phyloP scores from a whole-genome alignment of 441 rosid genomes.

The Hura crepitans region DNA sequence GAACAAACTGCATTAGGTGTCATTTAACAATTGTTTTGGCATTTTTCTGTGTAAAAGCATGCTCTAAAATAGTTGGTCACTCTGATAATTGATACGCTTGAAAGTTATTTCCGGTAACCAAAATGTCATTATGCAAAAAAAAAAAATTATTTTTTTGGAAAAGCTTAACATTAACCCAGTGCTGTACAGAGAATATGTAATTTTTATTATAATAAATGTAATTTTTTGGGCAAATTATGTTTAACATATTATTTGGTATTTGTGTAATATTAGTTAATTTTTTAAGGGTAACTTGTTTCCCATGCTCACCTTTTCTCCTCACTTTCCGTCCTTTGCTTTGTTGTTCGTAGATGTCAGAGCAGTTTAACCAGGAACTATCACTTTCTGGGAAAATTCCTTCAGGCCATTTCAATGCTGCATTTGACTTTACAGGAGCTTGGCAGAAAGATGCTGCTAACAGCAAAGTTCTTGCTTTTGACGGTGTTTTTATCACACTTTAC shows the following conservation, averaged over 20 bases:
- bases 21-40: not conserved
- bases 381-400: conserved; percentile 90
- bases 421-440: conserved; percentile 81
- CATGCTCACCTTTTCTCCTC: not conserved
- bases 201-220: too few relatives aligned
- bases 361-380: conserved; percentile 84
- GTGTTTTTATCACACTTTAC: conserved; percentile 76
- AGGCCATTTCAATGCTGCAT: conserved; percentile 81
- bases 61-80: not conserved
- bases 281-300: not conserved
- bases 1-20: not conserved
- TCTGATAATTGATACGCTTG: not conserved
- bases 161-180: not conserved
- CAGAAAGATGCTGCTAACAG: conserved; percentile 82
- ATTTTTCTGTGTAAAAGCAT: not conserved
- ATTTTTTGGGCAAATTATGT: not conserved
- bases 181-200: not conserved
- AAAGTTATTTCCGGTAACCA: not conserved
- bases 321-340: not conserved
- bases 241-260: not conserved
- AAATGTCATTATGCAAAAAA: not conserved
- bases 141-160: not conserved
- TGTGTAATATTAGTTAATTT: not conserved
- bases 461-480: conserved; percentile 87
- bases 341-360: conserved; percentile 82